A percentile compares a stretch with the other conserved stretches of the same genome.
Conservation (phyloP, 1,284 basidiomycete species). For the Trichosporon asahii region DNA sequence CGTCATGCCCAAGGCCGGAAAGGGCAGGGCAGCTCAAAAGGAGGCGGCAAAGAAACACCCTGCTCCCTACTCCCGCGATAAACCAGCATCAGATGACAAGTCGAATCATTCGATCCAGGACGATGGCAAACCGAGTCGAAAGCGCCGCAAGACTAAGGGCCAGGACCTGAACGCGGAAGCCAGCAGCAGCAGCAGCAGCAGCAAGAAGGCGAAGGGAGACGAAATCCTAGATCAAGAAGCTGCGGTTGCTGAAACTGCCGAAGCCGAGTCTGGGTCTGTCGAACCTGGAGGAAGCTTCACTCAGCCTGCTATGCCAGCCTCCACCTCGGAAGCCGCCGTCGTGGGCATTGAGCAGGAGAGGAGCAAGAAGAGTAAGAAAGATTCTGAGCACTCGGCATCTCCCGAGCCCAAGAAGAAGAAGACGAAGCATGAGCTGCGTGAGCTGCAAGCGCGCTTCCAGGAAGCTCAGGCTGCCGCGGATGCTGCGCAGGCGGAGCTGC, state of each 20-base stretch:
- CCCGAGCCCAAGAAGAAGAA: constrained; percentile 12
- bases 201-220: not conserved
- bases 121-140: not conserved
- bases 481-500: not conserved
- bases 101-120: not conserved
- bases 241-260: not conserved
- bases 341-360: not conserved
- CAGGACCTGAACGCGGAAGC: not conserved
- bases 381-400: not conserved
- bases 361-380: constrained; percentile 12
- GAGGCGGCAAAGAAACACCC: not conserved
- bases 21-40: not conserved
- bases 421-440: constrained; percentile 10
- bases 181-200: not conserved
- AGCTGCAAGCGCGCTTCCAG: not conserved
- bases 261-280: not conserved
- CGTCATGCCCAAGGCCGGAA: constrained; percentile 15
- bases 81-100: not conserved
- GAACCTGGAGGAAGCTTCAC: not conserved
- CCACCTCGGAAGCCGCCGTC: constrained; percentile 1
- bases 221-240: not conserved
- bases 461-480: not conserved
- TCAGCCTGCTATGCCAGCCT: not conserved
- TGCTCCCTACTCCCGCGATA: not conserved
- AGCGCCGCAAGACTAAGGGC: not conserved